A percentile compares a stretch with the other conserved stretches of the same genome.
These are phyloP conservation scores for Hyphodiscus hymeniophilus DNA, from an alignment of 495 filamentous ascomycete genomes.

Conservation along the genomic window DNA sequence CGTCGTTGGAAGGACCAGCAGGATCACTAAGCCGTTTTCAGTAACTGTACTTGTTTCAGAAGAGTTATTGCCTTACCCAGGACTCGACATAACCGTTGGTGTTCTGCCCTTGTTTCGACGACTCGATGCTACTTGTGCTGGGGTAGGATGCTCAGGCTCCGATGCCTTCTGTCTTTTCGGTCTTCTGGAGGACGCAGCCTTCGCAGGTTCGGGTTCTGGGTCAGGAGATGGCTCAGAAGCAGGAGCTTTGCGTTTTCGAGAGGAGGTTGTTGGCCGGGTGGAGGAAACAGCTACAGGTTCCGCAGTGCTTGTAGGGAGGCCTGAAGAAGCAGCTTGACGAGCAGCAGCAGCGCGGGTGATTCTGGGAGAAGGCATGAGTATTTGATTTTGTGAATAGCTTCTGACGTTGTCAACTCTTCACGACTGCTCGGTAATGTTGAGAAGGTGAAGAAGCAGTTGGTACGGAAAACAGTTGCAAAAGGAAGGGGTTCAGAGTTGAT, in stretches of 20 bases:
- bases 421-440: constrained; percentile 4
- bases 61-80: constrained; percentile 48
- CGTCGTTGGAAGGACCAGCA: constrained; percentile 26
- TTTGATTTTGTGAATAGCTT: constrained; percentile 8
- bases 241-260: constrained; percentile 51
- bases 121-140: constrained; percentile 28
- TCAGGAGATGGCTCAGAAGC: constrained; percentile 32
- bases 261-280: constrained; percentile 16
- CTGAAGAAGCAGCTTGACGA: constrained; percentile 57
- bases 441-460: not conserved
- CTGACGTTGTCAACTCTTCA: constrained; percentile 6
- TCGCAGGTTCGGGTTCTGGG: constrained; percentile 35
- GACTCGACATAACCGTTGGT: constrained; percentile 70
- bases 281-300: constrained; percentile 32
- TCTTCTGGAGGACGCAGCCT: constrained; percentile 37
- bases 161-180: constrained; percentile 44
- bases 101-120: constrained; percentile 55
- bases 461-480: not conserved
- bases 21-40: constrained; percentile 23
- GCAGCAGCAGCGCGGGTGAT: constrained; percentile 74
- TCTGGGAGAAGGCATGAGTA: constrained; percentile 79
- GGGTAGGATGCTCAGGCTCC: constrained; percentile 19
- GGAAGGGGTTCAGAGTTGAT: not conserved
- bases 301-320: constrained; percentile 25
- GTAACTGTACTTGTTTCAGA: constrained; percentile 6